Base-by-base conservation (phyloP, 768 basidiomycete genomes). In the Tulasnella sp. region DNA sequence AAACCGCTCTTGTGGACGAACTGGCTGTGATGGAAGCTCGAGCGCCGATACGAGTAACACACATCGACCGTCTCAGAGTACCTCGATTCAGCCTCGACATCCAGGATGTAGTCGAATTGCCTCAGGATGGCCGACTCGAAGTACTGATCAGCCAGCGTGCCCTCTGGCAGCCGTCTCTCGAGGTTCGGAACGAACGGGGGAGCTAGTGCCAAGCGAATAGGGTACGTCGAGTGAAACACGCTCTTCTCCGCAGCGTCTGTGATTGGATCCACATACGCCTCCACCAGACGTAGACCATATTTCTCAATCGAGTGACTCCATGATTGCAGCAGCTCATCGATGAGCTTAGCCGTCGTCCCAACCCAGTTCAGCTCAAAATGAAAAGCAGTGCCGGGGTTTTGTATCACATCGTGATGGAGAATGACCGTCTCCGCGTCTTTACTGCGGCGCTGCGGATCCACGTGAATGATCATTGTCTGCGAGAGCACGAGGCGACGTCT, bases 351-450 rank as follows among this genome's bases (percentile, higher is more conserved):
- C 0, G 92, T 93, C 1, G 93, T 87, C 2, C 91, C 93, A 42
- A 98, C 85, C 95, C 96, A 99, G 63, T 95, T 89, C 27, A 99
- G 76, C 71, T 99, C 94, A 66, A 98, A 93, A 70, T 98, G 95
- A 73, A 96, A 96, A 61, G 88, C 89, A 27, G 86, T 95, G n/a
- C 77, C 80, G 0, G 91, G 88, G 67, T 97, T 97, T 70, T 97
- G 95, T 54, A 95, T 87, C 59, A 96, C 81, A 71, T 98, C 96
- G 70, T 94, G 84, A 69, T 97, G 94, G 24, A 97, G 76, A 29
- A 94, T 78, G 17, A 89, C 87, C 2, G 84, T 80, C 71, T 96
- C 93, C 0, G 91, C 88, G 66, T 90, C 85, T 69, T 89, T 86
- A 67, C 67, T 68, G 19, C 53, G 59, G 50, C 86, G 88, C 67